phyloP scores from a whole-genome alignment of 805 yeast species.

The Maudiozyma pseudohumilis region DNA sequence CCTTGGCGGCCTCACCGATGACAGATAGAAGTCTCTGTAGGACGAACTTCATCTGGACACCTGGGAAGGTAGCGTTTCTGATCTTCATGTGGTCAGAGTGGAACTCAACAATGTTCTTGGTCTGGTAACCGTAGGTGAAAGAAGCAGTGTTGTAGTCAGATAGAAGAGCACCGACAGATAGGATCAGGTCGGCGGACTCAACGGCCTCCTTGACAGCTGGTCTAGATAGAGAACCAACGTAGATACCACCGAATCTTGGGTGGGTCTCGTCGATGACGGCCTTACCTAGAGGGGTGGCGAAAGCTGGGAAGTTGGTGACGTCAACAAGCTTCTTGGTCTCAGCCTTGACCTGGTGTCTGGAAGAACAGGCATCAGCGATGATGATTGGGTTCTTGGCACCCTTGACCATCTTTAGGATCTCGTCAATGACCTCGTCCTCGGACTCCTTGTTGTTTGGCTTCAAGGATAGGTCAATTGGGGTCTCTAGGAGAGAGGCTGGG shows the following conservation, averaged over 20 bases:
- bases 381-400: conserved; percentile 3
- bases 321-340: conserved; percentile 2
- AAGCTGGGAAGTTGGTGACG: conserved; percentile 1
- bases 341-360: conserved; percentile 2
- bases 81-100: conserved; percentile 3
- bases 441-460: neutral
- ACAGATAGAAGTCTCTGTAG: neutral
- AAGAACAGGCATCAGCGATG: conserved; percentile 2
- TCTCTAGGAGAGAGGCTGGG: conserved; percentile 2
- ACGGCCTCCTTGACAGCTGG: conserved; percentile 2
- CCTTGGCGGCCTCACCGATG: conserved; percentile 2
- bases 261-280: conserved; percentile 1
- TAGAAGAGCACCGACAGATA: conserved; percentile 2
- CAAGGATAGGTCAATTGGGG: neutral
- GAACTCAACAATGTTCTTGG: conserved; percentile 3
- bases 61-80: conserved; percentile 3
- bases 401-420: neutral
- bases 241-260: conserved; percentile 3
- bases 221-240: conserved; percentile 1
- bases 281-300: conserved; percentile 2
- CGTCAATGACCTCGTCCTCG: neutral
- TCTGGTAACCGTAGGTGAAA: conserved; percentile 1
- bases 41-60: conserved; percentile 2
- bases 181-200: conserved; percentile 1
- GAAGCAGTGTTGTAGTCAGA: conserved; percentile 2